Conservation (phyloP, 139 green algal species). For the Chlamydomonas eustigma region DNA sequence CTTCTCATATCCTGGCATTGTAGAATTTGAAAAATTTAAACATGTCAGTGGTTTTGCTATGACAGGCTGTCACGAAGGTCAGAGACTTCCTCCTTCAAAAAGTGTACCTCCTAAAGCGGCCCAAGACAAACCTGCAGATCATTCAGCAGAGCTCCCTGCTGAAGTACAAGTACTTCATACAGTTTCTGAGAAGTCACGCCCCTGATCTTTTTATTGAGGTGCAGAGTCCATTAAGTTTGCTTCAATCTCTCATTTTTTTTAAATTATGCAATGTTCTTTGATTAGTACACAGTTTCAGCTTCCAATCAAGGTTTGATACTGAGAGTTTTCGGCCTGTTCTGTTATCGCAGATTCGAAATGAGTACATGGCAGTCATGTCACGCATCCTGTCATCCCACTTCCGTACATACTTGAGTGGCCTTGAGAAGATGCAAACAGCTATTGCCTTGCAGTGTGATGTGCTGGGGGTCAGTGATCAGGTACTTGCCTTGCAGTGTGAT, state of each 20-base stretch:
- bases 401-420: conserved; percentile 73
- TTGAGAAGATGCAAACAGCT: conserved; percentile 58
- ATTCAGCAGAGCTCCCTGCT: conserved; percentile 92
- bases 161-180: conserved; percentile 75
- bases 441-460: neutral
- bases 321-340: no score
- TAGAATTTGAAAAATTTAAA: no score
- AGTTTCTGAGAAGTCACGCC: conserved; percentile 67
- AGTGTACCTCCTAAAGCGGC: conserved; percentile 81
- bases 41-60: no score
- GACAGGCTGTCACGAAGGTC: conserved; percentile 32
- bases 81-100: conserved; percentile 77
- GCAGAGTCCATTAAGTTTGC: no score
- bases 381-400: conserved; percentile 82
- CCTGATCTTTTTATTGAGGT: conserved; percentile 76
- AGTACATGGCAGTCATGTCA: conserved; percentile 79
- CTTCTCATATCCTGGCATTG: no score
- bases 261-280: no score
- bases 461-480: neutral
- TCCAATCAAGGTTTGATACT: no score
- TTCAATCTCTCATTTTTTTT: no score
- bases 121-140: conserved; percentile 92
- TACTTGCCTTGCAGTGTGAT: neutral
- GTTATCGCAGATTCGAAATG: conserved; percentile 62
- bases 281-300: no score